These are phyloP conservation scores for Cetradonia linearis DNA, from an alignment of 495 filamentous ascomycete species.

Conservation along the genomic window DNA sequence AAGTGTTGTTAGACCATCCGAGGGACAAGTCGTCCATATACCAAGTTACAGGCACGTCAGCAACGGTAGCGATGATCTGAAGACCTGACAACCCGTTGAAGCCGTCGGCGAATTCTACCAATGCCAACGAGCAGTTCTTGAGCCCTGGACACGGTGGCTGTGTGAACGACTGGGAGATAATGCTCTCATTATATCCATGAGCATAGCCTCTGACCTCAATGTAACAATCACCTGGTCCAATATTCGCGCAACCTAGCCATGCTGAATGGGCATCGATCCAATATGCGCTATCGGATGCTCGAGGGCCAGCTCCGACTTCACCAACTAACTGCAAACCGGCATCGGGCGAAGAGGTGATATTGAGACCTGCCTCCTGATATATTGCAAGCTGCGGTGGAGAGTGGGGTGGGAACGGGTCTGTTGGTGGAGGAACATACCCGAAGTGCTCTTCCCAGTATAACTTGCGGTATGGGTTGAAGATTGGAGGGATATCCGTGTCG, in stretches of 20 bases:
- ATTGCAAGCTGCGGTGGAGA: constrained; percentile 35
- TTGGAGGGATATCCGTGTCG: constrained; percentile 29
- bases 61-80: constrained; percentile 33
- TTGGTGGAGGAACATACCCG: constrained; percentile 33
- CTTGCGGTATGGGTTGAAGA: constrained; percentile 38
- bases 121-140: constrained; percentile 30
- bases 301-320: constrained; percentile 37
- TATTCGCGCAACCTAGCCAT: constrained; percentile 35
- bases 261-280: constrained; percentile 36
- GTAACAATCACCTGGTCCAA: constrained; percentile 29
- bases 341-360: constrained; percentile 22
- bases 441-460: constrained; percentile 31
- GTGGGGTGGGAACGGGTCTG: constrained; percentile 32
- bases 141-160: constrained; percentile 30
- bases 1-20: constrained; percentile 38
- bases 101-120: constrained; percentile 27
- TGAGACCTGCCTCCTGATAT: constrained; percentile 29
- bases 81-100: constrained; percentile 35
- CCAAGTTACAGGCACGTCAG: constrained; percentile 25
- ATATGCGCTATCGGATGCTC: constrained; percentile 31
- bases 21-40: constrained; percentile 36
- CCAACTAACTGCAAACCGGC: constrained; percentile 29
- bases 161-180: constrained; percentile 27
- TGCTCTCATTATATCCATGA: constrained; percentile 18
- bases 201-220: constrained; percentile 33